A percentile compares a stretch with the other conserved stretches of the same genome.
phyloP scores from a whole-genome alignment of 169 alveolate genomes.

The Theileria annulata region DNA sequence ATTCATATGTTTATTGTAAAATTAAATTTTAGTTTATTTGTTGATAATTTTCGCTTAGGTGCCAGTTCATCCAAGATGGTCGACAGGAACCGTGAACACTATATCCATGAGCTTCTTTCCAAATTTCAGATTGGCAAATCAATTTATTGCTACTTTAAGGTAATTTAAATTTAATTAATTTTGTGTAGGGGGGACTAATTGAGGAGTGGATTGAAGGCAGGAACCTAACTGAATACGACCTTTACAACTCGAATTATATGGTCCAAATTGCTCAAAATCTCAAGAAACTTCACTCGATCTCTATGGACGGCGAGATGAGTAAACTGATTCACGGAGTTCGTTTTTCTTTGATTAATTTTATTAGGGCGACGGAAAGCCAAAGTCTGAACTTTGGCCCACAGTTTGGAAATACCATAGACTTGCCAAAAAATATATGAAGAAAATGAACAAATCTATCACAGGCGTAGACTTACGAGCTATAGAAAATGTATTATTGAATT shows the following conservation, averaged over 20 bases:
- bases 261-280: slow-evolving; percentile 66
- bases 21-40: not conserved
- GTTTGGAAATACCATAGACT: slow-evolving; percentile 69
- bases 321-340: slow-evolving; percentile 37
- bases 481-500: not conserved
- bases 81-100: slow-evolving; percentile 70
- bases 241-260: slow-evolving; percentile 47
- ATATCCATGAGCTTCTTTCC: slow-evolving; percentile 60
- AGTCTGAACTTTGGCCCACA: slow-evolving; percentile 69
- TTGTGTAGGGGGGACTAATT: slow-evolving; percentile 66
- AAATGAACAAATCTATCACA: not conserved
- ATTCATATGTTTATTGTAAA: not conserved
- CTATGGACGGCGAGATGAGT: slow-evolving; percentile 53
- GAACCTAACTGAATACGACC: slow-evolving; percentile 66
- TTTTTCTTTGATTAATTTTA: not conserved
- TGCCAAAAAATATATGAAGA: not conserved
- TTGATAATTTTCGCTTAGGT: not conserved
- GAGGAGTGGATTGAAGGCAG: slow-evolving; percentile 78
- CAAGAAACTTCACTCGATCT: slow-evolving; percentile 50
- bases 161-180: slow-evolving; percentile 4
- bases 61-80: slow-evolving; percentile 69
- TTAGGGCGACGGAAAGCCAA: slow-evolving; percentile 24
- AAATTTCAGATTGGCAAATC: slow-evolving; percentile 64
- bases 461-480: slow-evolving; percentile 8
- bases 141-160: slow-evolving; percentile 69